Conservation (phyloP, 495 filamentous ascomycete species). For the Cercophora sp. region DNA sequence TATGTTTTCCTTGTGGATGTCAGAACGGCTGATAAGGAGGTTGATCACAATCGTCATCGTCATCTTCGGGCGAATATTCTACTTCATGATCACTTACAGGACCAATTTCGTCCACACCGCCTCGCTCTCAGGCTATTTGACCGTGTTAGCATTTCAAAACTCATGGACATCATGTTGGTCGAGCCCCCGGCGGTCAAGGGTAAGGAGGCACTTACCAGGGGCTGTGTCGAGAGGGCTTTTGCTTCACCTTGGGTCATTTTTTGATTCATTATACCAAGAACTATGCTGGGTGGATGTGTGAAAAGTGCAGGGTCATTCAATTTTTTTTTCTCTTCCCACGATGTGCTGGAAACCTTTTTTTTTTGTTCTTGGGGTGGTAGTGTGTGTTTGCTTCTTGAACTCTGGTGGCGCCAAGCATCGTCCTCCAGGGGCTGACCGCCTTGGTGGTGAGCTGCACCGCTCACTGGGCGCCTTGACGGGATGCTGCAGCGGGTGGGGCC, state of each 20-base stretch:
- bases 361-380: too few relatives aligned
- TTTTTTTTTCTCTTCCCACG: neutral
- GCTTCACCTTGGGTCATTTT: constrained; percentile 17
- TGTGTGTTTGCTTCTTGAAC: neutral
- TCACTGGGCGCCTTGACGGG: neutral
- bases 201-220: constrained; percentile 26
- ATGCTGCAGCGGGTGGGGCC: neutral
- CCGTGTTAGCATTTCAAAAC: constrained; percentile 1
- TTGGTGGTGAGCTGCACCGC: neutral
- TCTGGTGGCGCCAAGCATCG: neutral
- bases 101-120: constrained; percentile 68
- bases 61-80: too few relatives aligned
- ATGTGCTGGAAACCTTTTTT: neutral
- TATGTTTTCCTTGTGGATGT: constrained; percentile 59
- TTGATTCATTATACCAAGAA: neutral
- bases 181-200: neutral
- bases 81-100: constrained; percentile 17
- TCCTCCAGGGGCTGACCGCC: neutral
- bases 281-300: neutral
- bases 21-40: neutral
- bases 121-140: constrained; percentile 43
- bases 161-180: neutral
- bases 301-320: neutral
- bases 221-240: constrained; percentile 26
- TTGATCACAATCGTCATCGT: too few relatives aligned